Conservation (phyloP, 164 flowering plant species). For the Pachysandra terminalis region DNA sequence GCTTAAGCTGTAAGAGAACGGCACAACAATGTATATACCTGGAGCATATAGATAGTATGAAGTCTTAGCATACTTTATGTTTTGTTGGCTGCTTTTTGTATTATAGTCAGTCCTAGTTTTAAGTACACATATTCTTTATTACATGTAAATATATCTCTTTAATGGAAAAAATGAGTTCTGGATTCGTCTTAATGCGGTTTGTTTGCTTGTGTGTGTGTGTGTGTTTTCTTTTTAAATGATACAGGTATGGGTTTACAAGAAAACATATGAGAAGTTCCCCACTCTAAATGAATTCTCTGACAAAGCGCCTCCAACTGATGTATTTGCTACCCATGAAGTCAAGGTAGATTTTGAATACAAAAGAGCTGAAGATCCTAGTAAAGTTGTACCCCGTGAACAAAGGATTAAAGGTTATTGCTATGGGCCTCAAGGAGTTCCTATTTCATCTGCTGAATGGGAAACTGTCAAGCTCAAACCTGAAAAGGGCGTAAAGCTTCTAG, state of each 20-base stretch:
- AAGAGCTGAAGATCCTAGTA: slow-evolving; percentile 51
- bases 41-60: no score
- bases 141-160: no score
- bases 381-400: slow-evolving; percentile 88
- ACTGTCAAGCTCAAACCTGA: slow-evolving; percentile 91
- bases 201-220: no score
- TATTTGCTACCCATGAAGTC: slow-evolving; percentile 85
- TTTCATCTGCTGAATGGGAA: slow-evolving; percentile 81
- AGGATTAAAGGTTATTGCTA: slow-evolving; percentile 92
- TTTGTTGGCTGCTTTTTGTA: no score
- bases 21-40: no score
- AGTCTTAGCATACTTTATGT: no score
- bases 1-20: no score
- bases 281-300: slow-evolving; percentile 86
- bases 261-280: slow-evolving; percentile 88
- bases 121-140: no score
- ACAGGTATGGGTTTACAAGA: slow-evolving; percentile 97
- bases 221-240: slow-evolving; percentile 2
- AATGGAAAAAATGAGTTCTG: no score
- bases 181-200: no score
- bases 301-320: slow-evolving; percentile 80
- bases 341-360: slow-evolving; percentile 89
- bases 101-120: no score
- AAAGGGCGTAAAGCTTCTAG: slow-evolving; percentile 89
- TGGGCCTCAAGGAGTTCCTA: slow-evolving; percentile 96